phyloP scores from a whole-genome alignment of 2,329 filamentous ascomycete species.

The Scedosporium apiospermum region DNA sequence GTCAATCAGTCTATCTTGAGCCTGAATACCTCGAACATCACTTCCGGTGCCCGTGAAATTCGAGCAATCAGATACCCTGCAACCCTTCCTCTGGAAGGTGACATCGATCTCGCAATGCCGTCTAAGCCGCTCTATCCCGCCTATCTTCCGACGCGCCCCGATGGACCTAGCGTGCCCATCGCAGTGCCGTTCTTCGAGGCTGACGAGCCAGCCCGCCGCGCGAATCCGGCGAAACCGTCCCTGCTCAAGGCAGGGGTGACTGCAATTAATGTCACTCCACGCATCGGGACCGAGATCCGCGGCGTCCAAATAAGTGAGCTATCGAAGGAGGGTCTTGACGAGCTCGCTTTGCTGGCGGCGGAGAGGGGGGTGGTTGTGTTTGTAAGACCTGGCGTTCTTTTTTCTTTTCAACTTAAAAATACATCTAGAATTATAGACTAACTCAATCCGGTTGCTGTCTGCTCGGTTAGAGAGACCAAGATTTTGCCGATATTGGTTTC shows the following conservation, averaged over 20 bases:
- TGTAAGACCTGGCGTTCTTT: conserved; percentile 1
- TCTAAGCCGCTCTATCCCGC: conserved; percentile 20
- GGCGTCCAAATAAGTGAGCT: conserved; percentile 20
- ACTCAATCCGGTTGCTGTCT: too few relatives aligned
- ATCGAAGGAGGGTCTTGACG: conserved; percentile 16
- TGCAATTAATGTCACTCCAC: conserved; percentile 17
- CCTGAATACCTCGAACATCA: too few relatives aligned
- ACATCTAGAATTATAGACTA: too few relatives aligned
- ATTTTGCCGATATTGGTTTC: conserved; percentile 22
- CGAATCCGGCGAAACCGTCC: conserved; percentile 16
- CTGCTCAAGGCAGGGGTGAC: conserved; percentile 12
- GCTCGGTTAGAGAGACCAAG: conserved; percentile 17
- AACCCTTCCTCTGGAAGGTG: too few relatives aligned
- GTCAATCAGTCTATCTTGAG: too few relatives aligned
- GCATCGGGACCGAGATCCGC: conserved; percentile 18
- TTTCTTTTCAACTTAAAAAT: too few relatives aligned
- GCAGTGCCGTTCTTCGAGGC: conserved; percentile 17
- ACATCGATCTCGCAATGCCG: conserved; percentile 8
- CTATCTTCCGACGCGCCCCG: conserved; percentile 21
- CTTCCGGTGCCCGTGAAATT: too few relatives aligned
- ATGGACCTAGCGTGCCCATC: conserved; percentile 17
- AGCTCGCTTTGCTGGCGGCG: conserved; percentile 19
- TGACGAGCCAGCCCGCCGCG: conserved; percentile 20
- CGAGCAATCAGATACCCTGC: too few relatives aligned
- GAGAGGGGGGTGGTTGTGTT: conserved; percentile 22